Evolutionary conservation across 2,329 filamentous ascomycete species (phyloP), one percentile per base, ranked within the genome.

Genomic region (Diaporthe sp.): DNA sequence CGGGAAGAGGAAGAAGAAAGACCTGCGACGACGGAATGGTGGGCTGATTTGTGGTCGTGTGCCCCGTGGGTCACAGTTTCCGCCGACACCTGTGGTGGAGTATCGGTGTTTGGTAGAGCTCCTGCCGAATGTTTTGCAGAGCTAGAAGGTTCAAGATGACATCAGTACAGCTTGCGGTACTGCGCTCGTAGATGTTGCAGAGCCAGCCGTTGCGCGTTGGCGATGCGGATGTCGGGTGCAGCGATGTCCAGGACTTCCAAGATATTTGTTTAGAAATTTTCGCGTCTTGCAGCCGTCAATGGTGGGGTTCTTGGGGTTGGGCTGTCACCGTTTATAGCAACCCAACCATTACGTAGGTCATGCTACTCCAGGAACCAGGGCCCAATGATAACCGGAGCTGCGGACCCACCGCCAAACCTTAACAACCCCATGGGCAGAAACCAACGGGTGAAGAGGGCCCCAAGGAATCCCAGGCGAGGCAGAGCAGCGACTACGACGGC

Each of bases 11-110:
- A 83, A 96, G 92, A 86, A 94, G 93, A 87, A 95, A 94, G 87
- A 92, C 91, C 91, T 95, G 94, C 87, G 89, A 90, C 88, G 91
- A 93, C 89, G 94, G 93, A 98, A 98, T 98, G 87, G 89, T 98
- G 95, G 88, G 92, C 92, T 90, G 87, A 85, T 84, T 80, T 80
- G 84, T 86, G 89, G 90, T 92, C 89, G 90, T 73, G 73, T 75
- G 73, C 73, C 58, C 87, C 85, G 91, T 91, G 76, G 73, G 55
- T 79, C 73, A 68, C 90, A 12, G 13, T 85, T 92, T 92, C 93
- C 90, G 91, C 94, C 94, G 94, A 97, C 96, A 95, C 93, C 90
- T 86, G 88, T 90, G 88, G 86, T 81, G 85, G 90, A 94, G 93
- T 96, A 96, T 93, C 94, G 94, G 94, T 89, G 84, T 87, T 90